Evolutionary conservation across 306 rosid species (phyloP).

Genomic region (Prunus padus): DNA sequence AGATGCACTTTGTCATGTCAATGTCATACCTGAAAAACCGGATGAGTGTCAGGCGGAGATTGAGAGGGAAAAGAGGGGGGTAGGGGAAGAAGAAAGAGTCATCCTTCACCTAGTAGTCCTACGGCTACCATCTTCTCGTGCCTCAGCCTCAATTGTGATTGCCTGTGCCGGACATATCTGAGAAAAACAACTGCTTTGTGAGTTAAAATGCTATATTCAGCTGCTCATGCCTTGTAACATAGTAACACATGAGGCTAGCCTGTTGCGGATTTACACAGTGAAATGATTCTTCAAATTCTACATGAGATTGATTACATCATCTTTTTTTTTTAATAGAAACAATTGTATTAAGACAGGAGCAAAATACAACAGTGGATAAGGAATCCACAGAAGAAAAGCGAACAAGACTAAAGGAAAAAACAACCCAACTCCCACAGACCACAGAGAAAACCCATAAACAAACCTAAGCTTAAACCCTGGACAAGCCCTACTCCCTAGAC

Average conservation of each 20-base stretch:
- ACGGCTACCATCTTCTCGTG: constrained; percentile 98
- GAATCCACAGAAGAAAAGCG: too few species aligned
- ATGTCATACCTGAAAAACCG: constrained; percentile 79
- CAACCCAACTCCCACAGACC: too few species aligned
- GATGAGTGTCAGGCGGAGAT: constrained; percentile 21
- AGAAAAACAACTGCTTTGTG: constrained; percentile 5
- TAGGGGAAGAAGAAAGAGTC: background rate
- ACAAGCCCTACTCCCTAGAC: too few species aligned
- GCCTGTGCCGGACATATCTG: constrained; percentile 99
- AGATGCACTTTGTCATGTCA: constrained; percentile 99
- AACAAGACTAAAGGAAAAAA: too few species aligned
- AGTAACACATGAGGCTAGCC: background rate
- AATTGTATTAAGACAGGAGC: too few species aligned
- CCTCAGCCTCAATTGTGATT: constrained; percentile 98
- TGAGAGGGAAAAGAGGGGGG: background rate
- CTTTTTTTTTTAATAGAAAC: too few species aligned
- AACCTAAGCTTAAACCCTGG: too few species aligned
- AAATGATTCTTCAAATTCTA: background rate
- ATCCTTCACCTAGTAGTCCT: constrained; percentile 86
- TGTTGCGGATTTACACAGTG: background rate
- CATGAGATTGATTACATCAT: background rate
- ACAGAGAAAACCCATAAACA: too few species aligned
- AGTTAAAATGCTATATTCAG: constrained; percentile 6
- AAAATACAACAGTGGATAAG: too few species aligned
- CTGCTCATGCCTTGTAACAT: background rate